phyloP scores from a whole-genome alignment of 2,329 filamentous ascomycete genomes.

The Trichoderma afroharzianum region DNA sequence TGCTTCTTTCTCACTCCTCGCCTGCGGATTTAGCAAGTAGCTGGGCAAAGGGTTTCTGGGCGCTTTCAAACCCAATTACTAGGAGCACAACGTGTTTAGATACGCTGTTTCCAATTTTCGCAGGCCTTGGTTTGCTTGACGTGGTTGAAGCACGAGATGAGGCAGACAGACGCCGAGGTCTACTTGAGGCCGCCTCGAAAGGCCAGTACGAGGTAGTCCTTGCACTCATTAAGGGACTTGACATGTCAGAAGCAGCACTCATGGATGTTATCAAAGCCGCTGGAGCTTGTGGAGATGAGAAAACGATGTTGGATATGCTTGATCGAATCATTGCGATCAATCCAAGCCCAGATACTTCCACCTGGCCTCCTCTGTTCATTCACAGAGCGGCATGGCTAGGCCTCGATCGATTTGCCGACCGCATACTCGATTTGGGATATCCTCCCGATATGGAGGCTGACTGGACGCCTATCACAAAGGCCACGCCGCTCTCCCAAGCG shows the following conservation, averaged over 20 bases:
- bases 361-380: conserved; percentile 12
- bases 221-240: background rate
- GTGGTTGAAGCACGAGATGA: conserved; percentile 7
- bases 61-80: conserved; percentile 17
- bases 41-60: conserved; percentile 18
- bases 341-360: background rate
- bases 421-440: conserved; percentile 14
- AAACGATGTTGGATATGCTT: conserved; percentile 15
- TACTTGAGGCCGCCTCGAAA: conserved; percentile 17
- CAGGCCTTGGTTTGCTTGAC: conserved; percentile 4
- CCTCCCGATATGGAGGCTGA: background rate
- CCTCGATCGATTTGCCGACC: conserved; percentile 15
- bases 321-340: conserved; percentile 2
- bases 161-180: conserved; percentile 6
- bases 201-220: conserved; percentile 8
- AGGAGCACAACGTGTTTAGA: conserved; percentile 6
- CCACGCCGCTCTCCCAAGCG: conserved; percentile 14
- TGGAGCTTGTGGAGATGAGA: conserved; percentile 9
- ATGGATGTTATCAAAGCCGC: conserved; percentile 14
- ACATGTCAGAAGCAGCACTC: background rate
- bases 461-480: conserved; percentile 1
- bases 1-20: background rate
- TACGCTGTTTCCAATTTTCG: conserved; percentile 16
- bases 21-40: background rate
- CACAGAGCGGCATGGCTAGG: conserved; percentile 16